Evolutionary conservation across 768 basidiomycete genomes (phyloP), one percentile per base, ranked within the genome.

Genomic region (Imleria badia): DNA sequence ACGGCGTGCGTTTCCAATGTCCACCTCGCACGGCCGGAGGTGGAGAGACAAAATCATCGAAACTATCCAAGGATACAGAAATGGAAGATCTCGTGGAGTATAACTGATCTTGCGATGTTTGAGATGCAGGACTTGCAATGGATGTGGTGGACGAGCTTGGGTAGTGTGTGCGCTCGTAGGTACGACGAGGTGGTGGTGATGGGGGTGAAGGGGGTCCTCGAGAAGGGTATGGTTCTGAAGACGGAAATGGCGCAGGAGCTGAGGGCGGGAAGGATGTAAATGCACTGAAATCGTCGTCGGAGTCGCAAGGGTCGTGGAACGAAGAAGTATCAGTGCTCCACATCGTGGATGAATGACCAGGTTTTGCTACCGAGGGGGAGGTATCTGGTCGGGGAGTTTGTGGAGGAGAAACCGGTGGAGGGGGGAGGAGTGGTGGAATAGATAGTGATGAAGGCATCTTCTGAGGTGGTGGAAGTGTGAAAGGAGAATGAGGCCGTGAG

Each of bases 261-360:
- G 59, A 33, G 38, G 63, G 46, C 7, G 74, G 59, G 22, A 74
- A 71, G 5, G 72, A 69, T 48, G 70, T 56, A 60, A 81, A 80
- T 36, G 82, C 81, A 6, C 78, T 73, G 60, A 85, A 88, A 45
- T 84, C 82, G 51, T 76, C 75, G 36, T 73, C 66, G 1, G 79
- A 75, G 39, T 58, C 62, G 15, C 55, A 33, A 47, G 68, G 63
- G 34, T 68, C 63, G 23, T 65, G 58, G 22, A 39, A 40, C 17
- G 38, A 30, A 22, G 66, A 53, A 20, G 45, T 5, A 33, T 31
- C 40, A 19, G 43, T 50, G 44, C 23, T 34, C 52, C 23, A 52
- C 17, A 20, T 51, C 15, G 54, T 39, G 34, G 55, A 49, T 45
- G 63, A 49, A n/a, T 61, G 41, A 10, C 50, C 55, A 13, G 47